Conservation (phyloP, 2,329 filamentous ascomycete genomes). For the Cladosporium austrohemisphaericum region DNA sequence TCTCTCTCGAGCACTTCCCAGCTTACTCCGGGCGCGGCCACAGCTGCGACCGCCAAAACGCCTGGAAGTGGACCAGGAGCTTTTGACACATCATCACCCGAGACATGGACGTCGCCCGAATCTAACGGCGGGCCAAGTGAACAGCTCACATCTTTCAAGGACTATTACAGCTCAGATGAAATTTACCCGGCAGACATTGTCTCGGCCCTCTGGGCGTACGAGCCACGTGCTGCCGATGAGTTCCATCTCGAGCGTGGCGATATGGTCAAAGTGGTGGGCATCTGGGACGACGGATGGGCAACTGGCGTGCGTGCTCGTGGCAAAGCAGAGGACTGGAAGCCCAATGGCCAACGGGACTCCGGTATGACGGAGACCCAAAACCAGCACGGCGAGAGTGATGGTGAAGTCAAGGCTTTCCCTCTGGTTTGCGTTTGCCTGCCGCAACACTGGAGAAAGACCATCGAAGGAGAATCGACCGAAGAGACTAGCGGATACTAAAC, state of each 20-base stretch:
- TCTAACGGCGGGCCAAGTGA: slow-evolving; percentile 85
- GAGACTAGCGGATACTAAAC: slow-evolving; percentile 16
- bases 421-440: slow-evolving; percentile 93
- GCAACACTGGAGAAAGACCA: slow-evolving; percentile 94
- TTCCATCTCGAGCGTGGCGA: slow-evolving; percentile 91
- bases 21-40: slow-evolving; percentile 40
- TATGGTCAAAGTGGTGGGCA: slow-evolving; percentile 96
- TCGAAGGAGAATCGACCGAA: slow-evolving; percentile 70
- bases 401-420: slow-evolving; percentile 96
- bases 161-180: slow-evolving; percentile 97
- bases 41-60: slow-evolving; percentile 50
- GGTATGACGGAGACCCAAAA: slow-evolving; percentile 69
- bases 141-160: slow-evolving; percentile 93
- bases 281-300: slow-evolving; percentile 99
- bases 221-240: slow-evolving; percentile 88
- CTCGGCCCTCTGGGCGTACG: slow-evolving; percentile 91
- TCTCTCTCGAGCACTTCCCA: slow-evolving; percentile 83
- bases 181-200: slow-evolving; percentile 90
- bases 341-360: slow-evolving; percentile 74
- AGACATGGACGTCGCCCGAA: slow-evolving; percentile 73
- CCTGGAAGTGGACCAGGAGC: not conserved
- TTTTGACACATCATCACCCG: slow-evolving; percentile 30
- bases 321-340: slow-evolving; percentile 84
- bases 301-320: slow-evolving; percentile 83
- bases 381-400: slow-evolving; percentile 36